These are phyloP conservation scores for Galerina marginata DNA, from an alignment of 768 basidiomycete species.

Conservation along the genomic window DNA sequence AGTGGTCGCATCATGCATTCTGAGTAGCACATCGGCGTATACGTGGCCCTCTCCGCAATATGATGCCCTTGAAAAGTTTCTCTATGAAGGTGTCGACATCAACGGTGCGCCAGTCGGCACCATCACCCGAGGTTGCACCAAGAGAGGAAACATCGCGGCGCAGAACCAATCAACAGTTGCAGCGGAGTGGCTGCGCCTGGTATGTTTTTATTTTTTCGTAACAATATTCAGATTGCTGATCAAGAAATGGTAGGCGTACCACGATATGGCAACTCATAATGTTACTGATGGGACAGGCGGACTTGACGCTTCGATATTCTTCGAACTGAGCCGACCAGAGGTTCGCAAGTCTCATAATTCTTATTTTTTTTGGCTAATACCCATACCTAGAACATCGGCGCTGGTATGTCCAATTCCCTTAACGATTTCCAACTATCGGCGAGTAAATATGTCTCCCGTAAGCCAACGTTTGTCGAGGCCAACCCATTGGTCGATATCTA, in stretches of 20 bases:
- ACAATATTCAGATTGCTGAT: conserved; percentile 1
- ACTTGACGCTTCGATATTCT: conserved; percentile 46
- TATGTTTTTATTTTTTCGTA: conserved; percentile 19
- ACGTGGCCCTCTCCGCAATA: conserved; percentile 41
- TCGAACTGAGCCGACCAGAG: conserved; percentile 42
- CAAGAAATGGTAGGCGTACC: conserved; percentile 37
- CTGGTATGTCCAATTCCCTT: conserved; percentile 40
- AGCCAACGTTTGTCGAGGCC: conserved; percentile 6
- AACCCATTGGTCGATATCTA: no score
- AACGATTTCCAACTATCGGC: conserved; percentile 41
- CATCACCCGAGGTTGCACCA: conserved; percentile 35
- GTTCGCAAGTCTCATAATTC: conserved; percentile 21
- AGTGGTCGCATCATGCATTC: no score
- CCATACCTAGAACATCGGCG: conserved; percentile 42
- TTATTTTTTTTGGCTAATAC: neutral
- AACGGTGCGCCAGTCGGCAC: conserved; percentile 37
- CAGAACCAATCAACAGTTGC: conserved; percentile 34
- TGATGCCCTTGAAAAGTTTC: conserved; percentile 39
- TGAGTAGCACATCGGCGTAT: no score
- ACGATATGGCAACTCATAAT: conserved; percentile 47
- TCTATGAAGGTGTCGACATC: conserved; percentile 37
- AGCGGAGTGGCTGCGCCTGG: conserved; percentile 47
- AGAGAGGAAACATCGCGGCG: conserved; percentile 11
- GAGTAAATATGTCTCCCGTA: conserved; percentile 47
- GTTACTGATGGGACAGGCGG: conserved; percentile 42